Conservation (phyloP, 73 alveolate genomes). For the Blepharisma stoltei region DNA sequence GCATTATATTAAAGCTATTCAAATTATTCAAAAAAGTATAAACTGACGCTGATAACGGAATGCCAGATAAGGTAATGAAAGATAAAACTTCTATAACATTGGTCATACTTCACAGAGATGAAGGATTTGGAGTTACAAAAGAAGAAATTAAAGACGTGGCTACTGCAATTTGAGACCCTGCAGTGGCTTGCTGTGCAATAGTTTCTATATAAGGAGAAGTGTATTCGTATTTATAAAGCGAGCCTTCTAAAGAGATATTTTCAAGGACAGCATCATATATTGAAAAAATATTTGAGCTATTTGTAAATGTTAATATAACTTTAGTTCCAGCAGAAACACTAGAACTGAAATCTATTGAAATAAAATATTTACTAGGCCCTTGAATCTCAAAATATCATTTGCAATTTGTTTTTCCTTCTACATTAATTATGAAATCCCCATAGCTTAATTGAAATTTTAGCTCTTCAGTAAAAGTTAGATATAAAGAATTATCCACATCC, state of each 20-base stretch:
- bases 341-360: neutral
- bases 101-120: slow-evolving; percentile 14
- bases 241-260: neutral
- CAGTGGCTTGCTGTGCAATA: neutral
- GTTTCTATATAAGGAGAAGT: neutral
- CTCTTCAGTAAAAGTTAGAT: neutral
- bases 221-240: neutral
- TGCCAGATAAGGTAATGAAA: neutral
- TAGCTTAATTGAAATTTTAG: neutral
- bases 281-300: neutral
- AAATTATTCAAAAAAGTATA: neutral
- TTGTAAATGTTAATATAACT: neutral
- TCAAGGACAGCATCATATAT: neutral
- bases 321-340: neutral
- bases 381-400: neutral
- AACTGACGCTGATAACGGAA: neutral
- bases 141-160: neutral
- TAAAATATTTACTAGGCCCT: neutral
- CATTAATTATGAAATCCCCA: neutral
- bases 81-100: neutral
- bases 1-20: slow-evolving; percentile 3
- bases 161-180: neutral
- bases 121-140: slow-evolving; percentile 14
- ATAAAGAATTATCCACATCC: neutral
- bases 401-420: neutral